Percentiles rank a stretch among this genome's conserved stretches.
phyloP scores from a whole-genome alignment of 2,329 filamentous ascomycete species.

The Thermoascus crustaceus region DNA sequence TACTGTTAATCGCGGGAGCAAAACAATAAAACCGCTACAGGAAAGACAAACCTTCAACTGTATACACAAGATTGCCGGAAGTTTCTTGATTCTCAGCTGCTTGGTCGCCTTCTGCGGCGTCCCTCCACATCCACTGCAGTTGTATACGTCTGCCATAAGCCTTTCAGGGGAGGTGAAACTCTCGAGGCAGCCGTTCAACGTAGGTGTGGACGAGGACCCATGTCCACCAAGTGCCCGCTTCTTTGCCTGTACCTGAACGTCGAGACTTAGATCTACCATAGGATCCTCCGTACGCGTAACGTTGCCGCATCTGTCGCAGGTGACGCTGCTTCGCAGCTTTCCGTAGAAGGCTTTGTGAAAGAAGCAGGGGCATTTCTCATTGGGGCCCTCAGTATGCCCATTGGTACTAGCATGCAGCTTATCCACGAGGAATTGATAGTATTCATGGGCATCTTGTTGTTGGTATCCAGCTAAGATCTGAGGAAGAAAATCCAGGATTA shows the following conservation, averaged over 20 bases:
- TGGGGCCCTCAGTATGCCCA: conserved; percentile 54
- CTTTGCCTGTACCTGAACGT: conserved; percentile 66
- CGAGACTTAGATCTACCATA: conserved; percentile 82
- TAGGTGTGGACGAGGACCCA: conserved; percentile 39
- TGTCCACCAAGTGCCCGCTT: conserved; percentile 36
- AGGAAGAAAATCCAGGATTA: conserved; percentile 2
- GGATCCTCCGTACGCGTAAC: conserved; percentile 77
- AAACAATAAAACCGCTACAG: neutral
- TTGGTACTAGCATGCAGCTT: conserved; percentile 75
- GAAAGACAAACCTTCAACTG: conserved; percentile 67
- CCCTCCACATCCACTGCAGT: conserved; percentile 69
- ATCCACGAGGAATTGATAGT: conserved; percentile 91
- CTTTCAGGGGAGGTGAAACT: conserved; percentile 83
- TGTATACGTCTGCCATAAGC: conserved; percentile 66
- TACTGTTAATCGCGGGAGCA: conserved; percentile 6
- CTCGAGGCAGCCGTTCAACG: conserved; percentile 68
- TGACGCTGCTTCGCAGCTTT: conserved; percentile 81
- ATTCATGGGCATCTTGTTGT: conserved; percentile 95
- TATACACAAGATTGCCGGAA: conserved; percentile 84
- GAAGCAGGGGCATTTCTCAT: conserved; percentile 66
- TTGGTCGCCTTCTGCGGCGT: conserved; percentile 69
- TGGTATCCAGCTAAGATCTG: conserved; percentile 77
- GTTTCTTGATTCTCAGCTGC: conserved; percentile 70
- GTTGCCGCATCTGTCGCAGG: conserved; percentile 78
- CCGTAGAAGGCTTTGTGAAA: conserved; percentile 94